Conservation (phyloP, 2,329 filamentous ascomycete genomes). For the Beauveria sp. region DNA sequence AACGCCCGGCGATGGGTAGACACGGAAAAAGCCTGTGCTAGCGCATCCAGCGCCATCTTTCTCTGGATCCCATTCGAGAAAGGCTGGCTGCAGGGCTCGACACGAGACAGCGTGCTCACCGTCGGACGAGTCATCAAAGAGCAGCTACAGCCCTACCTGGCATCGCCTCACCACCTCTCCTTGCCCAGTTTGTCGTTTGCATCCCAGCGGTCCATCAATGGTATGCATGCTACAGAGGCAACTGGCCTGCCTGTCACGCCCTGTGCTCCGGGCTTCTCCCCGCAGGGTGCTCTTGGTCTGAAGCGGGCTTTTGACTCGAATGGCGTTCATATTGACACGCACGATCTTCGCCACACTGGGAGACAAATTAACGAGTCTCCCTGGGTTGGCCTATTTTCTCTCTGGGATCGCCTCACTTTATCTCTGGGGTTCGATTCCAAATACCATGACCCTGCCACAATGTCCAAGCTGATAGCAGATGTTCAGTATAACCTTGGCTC, state of each 20-base stretch:
- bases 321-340: background rate
- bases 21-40: background rate
- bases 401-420: background rate
- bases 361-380: background rate
- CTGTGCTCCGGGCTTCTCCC: background rate
- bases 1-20: conserved; percentile 1
- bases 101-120: background rate
- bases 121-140: background rate
- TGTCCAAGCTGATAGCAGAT: background rate
- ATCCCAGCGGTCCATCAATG: background rate
- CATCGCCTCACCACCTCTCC: background rate
- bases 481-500: background rate
- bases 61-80: background rate
- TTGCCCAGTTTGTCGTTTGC: background rate
- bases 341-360: background rate
- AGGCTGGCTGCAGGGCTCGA: background rate
- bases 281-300: background rate
- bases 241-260: background rate
- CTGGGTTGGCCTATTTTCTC: background rate
- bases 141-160: background rate
- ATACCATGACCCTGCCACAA: background rate
- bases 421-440: background rate
- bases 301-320: background rate
- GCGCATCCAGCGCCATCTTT: background rate
- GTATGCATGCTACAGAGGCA: background rate